Base-by-base conservation (phyloP, 139 green algal species). In the Chlamydomonas schloesseri region DNA sequence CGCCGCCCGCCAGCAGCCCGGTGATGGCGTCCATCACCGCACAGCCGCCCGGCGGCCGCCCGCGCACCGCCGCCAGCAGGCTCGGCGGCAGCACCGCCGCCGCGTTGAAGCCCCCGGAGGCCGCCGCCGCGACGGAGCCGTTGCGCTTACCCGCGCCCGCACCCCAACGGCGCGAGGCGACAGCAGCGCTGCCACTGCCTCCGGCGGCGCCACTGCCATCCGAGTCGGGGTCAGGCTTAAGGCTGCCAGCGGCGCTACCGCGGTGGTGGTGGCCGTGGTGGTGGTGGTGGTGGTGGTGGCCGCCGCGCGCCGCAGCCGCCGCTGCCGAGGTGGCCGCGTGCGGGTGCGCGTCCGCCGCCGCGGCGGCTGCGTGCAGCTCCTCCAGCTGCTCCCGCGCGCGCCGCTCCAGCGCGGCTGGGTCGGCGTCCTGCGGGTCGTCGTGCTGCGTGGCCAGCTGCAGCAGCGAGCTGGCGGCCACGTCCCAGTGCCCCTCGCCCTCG, bases 11-110 rank as follows among this genome's bases (percentile, higher is more conserved):
- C 68, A 71, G 50, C 6, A 87, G 50, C 0, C n/a, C 26, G 21
- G 69, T 70, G 26, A 87, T 78, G 14, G 81, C 81, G 6, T 87
- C 69, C 81, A 87, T 71, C 9, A 87, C 60, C 8, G 60, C 24
- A 23, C 60, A 67, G 55, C 55, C 18, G 55, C 78, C 20, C 68
- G 70, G 79, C 50, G 36, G 64, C 79, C 46, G 65, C n/a, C 60
- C 21, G 26, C 37, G 73, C 29, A 33, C 57, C 33, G 33, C 55
- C 53, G 58, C 74, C 55, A 11, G 34, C 37, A 23, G 37, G 1
- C 18, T 0, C 71, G 71, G 1, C 5, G 71, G 46, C 71, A 46
- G 46, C 46, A 26, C 34, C 71, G 71, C 18, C 20, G 71, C 24
- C 71, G 71, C 71, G 67, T 24, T 72, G n/a, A 47, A 17, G 4